Conservation (phyloP, 2,329 filamentous ascomycete genomes). For the Salinomyces thailandicus region DNA sequence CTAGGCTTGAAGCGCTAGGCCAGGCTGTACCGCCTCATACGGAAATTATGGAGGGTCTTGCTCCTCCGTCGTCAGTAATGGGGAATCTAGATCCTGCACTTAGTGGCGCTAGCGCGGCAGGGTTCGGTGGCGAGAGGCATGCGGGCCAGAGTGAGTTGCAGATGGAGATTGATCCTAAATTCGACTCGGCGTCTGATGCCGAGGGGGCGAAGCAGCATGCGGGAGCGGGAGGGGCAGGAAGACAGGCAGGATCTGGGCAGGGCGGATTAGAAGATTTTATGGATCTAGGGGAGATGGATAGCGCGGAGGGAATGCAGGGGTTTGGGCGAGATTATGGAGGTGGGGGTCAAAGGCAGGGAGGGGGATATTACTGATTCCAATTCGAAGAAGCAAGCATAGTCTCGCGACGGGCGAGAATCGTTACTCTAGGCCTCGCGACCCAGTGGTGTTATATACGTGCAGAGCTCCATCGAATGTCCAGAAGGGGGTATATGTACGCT, state of each 20-base stretch:
- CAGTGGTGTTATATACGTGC: too few species aligned
- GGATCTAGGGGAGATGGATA: slow-evolving; percentile 29
- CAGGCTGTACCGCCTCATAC: slow-evolving; percentile 29
- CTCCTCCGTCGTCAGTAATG: slow-evolving; percentile 23
- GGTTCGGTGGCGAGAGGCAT: slow-evolving; percentile 1
- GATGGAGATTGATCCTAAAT: slow-evolving; percentile 23
- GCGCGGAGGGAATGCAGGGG: slow-evolving; percentile 18
- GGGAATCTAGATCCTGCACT: slow-evolving; percentile 12
- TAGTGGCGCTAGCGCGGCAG: slow-evolving; percentile 1
- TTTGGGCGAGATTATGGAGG: slow-evolving; percentile 20
- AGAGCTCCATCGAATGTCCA: too few species aligned
- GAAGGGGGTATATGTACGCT: too few species aligned
- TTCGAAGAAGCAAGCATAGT: too few species aligned
- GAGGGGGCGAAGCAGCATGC: slow-evolving; percentile 3
- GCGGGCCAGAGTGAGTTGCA: not conserved
- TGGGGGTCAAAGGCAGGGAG: slow-evolving; percentile 3
- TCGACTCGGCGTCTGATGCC: slow-evolving; percentile 20
- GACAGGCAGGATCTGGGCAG: too few species aligned
- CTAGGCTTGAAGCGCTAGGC: slow-evolving; percentile 34
- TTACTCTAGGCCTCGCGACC: too few species aligned
- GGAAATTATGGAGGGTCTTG: slow-evolving; percentile 31
- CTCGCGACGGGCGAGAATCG: too few species aligned
- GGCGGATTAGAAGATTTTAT: slow-evolving; percentile 34
- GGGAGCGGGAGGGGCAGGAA: slow-evolving; percentile 5
- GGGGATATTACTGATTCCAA: slow-evolving; percentile 7